A percentile compares a stretch with the other conserved stretches of the same genome.
Evolutionary conservation across 2,329 filamentous ascomycete species (phyloP).

Genomic region (Colletotrichum simmondsii): DNA sequence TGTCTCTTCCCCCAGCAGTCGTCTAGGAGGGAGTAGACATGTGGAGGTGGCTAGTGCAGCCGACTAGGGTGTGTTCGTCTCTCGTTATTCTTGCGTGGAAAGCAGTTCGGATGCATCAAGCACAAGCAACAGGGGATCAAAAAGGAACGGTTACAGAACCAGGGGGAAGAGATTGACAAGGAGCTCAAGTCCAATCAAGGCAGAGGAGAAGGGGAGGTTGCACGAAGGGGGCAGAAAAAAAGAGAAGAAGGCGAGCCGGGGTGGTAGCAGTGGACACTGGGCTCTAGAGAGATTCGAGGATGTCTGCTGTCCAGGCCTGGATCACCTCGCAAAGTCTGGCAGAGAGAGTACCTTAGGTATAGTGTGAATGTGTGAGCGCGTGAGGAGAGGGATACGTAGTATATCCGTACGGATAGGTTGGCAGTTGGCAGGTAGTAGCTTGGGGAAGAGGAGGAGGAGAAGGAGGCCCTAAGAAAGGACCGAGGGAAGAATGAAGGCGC

Average conservation of each 20-base stretch:
- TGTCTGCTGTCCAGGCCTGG: not conserved
- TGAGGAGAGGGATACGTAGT: not conserved
- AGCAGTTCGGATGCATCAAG: slow-evolving; percentile 34
- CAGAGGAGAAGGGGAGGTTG: slow-evolving; percentile 3
- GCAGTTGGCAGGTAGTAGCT: not conserved
- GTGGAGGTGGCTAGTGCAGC: slow-evolving; percentile 34
- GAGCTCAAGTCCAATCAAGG: slow-evolving; percentile 24
- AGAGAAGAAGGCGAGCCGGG: not conserved
- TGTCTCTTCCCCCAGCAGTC: slow-evolving; percentile 14
- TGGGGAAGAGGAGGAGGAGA: slow-evolving; percentile 26
- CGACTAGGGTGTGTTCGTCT: slow-evolving; percentile 30
- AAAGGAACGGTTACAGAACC: slow-evolving; percentile 30
- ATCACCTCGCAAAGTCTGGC: not conserved
- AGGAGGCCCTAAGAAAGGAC: slow-evolving; percentile 15
- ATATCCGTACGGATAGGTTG: not conserved
- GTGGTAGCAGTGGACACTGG: not conserved
- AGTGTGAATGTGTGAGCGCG: not conserved
- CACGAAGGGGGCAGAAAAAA: slow-evolving; percentile 14
- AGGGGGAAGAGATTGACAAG: slow-evolving; percentile 30
- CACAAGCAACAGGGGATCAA: slow-evolving; percentile 27
- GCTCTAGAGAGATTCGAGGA: not conserved
- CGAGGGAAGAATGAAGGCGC: slow-evolving; percentile 1
- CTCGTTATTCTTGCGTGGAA: slow-evolving; percentile 19
- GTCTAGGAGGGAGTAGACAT: slow-evolving; percentile 22
- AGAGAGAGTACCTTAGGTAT: not conserved